Evolutionary conservation across 495 filamentous ascomycete species (phyloP).

Genomic region (Bryoglossum gracile): DNA sequence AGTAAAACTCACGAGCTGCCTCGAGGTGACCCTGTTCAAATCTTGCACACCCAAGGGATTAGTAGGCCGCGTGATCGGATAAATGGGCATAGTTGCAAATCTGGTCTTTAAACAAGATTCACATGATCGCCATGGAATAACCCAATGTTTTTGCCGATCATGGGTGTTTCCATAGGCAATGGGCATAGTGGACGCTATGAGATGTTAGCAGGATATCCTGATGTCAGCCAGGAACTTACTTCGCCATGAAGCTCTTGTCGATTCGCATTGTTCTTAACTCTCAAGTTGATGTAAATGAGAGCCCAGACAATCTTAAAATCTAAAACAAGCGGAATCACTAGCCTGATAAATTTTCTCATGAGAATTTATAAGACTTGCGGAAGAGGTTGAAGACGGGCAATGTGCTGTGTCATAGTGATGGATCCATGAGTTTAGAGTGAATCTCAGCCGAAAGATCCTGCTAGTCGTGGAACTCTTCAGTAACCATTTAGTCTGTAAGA

Average conservation of each 20-base stretch:
- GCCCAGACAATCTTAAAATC: no score
- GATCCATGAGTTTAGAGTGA: no score
- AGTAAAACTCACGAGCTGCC: background rate
- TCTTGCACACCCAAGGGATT: constrained; percentile 10
- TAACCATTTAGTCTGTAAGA: no score
- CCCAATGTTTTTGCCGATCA: background rate
- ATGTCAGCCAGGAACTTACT: background rate
- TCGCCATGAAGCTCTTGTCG: constrained; percentile 11
- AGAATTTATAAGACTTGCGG: no score
- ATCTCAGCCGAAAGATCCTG: no score
- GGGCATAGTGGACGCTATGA: constrained; percentile 8
- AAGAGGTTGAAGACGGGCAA: no score
- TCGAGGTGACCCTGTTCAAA: background rate
- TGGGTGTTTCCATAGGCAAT: constrained; percentile 13
- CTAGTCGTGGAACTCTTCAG: no score
- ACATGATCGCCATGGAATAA: background rate
- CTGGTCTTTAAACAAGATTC: constrained; percentile 4
- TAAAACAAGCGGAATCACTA: no score
- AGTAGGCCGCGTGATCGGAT: constrained; percentile 16
- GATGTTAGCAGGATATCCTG: background rate
- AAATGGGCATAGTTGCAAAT: constrained; percentile 2
- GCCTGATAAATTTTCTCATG: no score
- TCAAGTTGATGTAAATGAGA: no score
- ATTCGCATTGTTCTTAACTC: background rate
- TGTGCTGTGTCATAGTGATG: no score